Evolutionary conservation across 2,329 filamentous ascomycete species (phyloP), one percentile per base, ranked within the genome.

Genomic region (Rasamsonia emersonii): DNA sequence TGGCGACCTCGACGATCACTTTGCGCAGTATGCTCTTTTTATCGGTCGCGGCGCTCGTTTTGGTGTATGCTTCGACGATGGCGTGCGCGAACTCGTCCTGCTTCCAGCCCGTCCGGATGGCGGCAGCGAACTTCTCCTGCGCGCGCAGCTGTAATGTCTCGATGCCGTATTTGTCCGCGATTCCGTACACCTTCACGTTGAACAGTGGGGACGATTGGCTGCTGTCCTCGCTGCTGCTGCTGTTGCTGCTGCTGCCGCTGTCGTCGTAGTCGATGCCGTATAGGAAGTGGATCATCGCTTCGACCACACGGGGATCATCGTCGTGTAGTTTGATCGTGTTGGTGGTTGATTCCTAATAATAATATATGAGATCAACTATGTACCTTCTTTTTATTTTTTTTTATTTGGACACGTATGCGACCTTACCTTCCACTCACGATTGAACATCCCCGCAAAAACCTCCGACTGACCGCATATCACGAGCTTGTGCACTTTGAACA

Each of bases 131-230:
- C n/a, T 41, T 48, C 21, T 39, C 24, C 30, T 32, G 40, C n/a
- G 45, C 43, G 13, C 26, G 16, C 3, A 37, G 10, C 38, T 51
- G 51, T 3, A 51, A 32, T 11, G 24, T 24, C 1, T 38, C 31
- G 16, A 51, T 28, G 4, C 15, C 33, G 21, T 51, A 53, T 38
- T 49, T 54, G 19, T 51, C 47, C 5, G 38, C 44, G 11, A 48
- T 27, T 16, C 43, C 34, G 26, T 48, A 53, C 5, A 50, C 36
- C 28, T 37, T 43, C 24, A 39, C 33, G 29, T 46, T 30, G 16
- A 51, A 43, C 5, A 44, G 21, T 35, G 47, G 42, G 4, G 42
- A 34, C 5, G 42, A 47, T n/a, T n/a, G n/a, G n/a, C n/a, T n/a
- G n/a, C n/a, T n/a, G n/a, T n/a, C n/a, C n/a, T n/a, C n/a, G n/a